phyloP scores from a whole-genome alignment of 2,329 filamentous ascomycete species.

The Westerdykella ornata region DNA sequence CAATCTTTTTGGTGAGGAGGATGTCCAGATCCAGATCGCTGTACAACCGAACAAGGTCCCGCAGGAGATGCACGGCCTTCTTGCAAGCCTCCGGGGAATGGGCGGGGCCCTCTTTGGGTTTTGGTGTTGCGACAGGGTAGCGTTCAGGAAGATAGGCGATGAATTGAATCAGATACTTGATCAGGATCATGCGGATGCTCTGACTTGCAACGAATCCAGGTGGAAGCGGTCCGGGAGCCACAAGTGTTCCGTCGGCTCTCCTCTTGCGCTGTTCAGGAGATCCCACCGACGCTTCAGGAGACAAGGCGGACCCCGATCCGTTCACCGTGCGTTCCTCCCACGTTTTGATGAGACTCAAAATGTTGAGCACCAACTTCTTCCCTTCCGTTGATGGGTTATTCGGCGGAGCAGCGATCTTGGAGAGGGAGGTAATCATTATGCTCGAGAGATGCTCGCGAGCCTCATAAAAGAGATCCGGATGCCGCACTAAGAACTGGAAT shows the following conservation, averaged over 20 bases:
- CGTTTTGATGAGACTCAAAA: slow-evolving; percentile 84
- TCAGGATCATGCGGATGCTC: slow-evolving; percentile 66
- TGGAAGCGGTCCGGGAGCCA: slow-evolving; percentile 49
- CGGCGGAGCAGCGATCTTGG: slow-evolving; percentile 77
- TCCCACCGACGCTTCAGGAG: slow-evolving; percentile 51
- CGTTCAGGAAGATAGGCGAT: slow-evolving; percentile 85
- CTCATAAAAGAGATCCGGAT: slow-evolving; percentile 91
- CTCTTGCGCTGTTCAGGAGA: slow-evolving; percentile 68
- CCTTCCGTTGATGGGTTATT: slow-evolving; percentile 76
- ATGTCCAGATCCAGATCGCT: slow-evolving; percentile 78
- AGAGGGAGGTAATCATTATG: slow-evolving; percentile 79
- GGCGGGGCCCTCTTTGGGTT: slow-evolving; percentile 39
- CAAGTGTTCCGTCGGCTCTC: slow-evolving; percentile 60
- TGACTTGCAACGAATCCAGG: slow-evolving; percentile 40
- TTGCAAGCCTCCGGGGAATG: slow-evolving; percentile 72
- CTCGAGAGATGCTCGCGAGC: slow-evolving; percentile 85
- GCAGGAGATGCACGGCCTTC: slow-evolving; percentile 73
- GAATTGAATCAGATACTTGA: slow-evolving; percentile 94
- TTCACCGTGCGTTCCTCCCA: slow-evolving; percentile 85
- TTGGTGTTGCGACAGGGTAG: slow-evolving; percentile 56
- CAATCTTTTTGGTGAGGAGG: slow-evolving; percentile 81
- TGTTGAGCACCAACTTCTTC: slow-evolving; percentile 81
- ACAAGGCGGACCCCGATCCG: slow-evolving; percentile 33
- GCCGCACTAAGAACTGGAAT: slow-evolving; percentile 90
- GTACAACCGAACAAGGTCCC: slow-evolving; percentile 84